Evolutionary conservation across 2,329 filamentous ascomycete species (phyloP).

Genomic region (Aspergillus eucalypticola): DNA sequence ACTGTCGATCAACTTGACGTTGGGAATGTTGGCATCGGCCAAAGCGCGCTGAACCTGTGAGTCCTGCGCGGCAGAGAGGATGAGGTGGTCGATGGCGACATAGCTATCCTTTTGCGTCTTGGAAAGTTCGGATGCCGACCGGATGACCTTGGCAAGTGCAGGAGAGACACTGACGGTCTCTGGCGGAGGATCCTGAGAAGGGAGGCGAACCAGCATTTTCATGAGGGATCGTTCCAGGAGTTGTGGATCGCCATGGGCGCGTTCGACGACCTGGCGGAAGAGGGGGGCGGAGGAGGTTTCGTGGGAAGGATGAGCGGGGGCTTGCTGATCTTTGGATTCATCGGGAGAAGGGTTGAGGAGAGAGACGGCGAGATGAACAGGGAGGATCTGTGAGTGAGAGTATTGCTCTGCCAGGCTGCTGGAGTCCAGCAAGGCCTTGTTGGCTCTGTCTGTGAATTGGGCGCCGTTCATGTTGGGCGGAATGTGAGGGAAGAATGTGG

Average conservation of each 20-base stretch:
- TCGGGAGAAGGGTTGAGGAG: slow-evolving; percentile 50
- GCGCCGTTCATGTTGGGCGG: slow-evolving; percentile 45
- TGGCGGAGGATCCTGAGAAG: slow-evolving; percentile 91
- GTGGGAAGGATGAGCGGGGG: slow-evolving; percentile 63
- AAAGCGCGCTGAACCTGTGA: slow-evolving; percentile 69
- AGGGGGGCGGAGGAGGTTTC: slow-evolving; percentile 68
- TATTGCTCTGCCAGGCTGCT: slow-evolving; percentile 87
- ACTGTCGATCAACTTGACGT: slow-evolving; percentile 83
- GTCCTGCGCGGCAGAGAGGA: slow-evolving; percentile 81
- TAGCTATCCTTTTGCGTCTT: slow-evolving; percentile 97
- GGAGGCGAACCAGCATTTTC: slow-evolving; percentile 84
- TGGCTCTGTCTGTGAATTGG: slow-evolving; percentile 87
- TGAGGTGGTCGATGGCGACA: slow-evolving; percentile 92
- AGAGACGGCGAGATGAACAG: slow-evolving; percentile 76
- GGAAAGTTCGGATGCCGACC: slow-evolving; percentile 82
- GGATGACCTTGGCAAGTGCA: slow-evolving; percentile 76
- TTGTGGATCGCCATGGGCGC: slow-evolving; percentile 89
- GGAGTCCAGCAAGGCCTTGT: slow-evolving; percentile 85
- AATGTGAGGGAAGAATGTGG: neutral
- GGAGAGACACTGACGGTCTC: slow-evolving; percentile 83
- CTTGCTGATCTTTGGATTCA: slow-evolving; percentile 77
- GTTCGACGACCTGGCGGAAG: slow-evolving; percentile 91
- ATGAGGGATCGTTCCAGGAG: slow-evolving; percentile 85
- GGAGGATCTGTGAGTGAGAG: slow-evolving; percentile 84
- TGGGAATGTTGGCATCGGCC: slow-evolving; percentile 86